Percentiles rank a stretch among this genome's conserved stretches.
These are phyloP conservation scores for Naegleria lovaniensis DNA, from an alignment of 208 protist species.

Conservation along the genomic window DNA sequence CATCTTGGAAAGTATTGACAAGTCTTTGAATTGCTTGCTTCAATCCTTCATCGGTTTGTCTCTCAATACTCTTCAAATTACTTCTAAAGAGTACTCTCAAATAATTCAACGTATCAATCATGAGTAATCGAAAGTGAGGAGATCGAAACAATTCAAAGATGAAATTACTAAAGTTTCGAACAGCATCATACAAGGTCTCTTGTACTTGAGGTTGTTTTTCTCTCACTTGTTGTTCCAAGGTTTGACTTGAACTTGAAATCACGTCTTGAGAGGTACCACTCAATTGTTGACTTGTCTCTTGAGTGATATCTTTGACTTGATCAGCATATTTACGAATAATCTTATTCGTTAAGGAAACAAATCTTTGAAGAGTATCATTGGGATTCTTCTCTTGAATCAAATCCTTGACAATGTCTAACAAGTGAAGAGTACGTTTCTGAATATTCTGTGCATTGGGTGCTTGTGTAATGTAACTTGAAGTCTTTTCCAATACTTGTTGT, in stretches of 20 bases:
- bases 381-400: not conserved
- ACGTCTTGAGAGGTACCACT: not conserved
- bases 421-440: not conserved
- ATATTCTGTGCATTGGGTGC: not conserved
- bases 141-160: not conserved
- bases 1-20: not conserved
- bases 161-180: not conserved
- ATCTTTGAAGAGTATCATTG: not conserved
- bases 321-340: not conserved
- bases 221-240: no score
- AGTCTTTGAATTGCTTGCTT: not conserved
- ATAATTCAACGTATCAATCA: not conserved
- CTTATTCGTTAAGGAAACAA: not conserved
- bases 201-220: not conserved
- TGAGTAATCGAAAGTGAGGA: not conserved
- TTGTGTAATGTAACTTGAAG: not conserved
- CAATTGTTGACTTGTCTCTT: not conserved
- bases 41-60: not conserved
- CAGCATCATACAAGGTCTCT: not conserved
- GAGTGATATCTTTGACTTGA: not conserved
- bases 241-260: not conserved
- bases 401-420: not conserved
- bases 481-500: not conserved
- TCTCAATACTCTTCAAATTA: not conserved
- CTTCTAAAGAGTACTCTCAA: not conserved